Base-by-base conservation (phyloP, 2,329 filamentous ascomycete species). In the Tolypocladium inflatum region DNA sequence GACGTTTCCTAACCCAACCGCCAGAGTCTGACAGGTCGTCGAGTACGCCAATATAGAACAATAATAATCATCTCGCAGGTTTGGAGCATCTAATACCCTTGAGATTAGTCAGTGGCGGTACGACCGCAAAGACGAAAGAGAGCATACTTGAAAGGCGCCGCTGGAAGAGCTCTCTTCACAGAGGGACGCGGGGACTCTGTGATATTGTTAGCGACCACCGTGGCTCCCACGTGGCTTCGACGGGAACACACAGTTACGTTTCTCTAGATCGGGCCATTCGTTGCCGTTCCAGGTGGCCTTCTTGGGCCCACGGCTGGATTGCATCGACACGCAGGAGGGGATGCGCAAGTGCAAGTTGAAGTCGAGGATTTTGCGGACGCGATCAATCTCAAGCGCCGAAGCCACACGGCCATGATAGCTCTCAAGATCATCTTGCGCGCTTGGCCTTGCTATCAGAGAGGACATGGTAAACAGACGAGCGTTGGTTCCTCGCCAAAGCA, bases 11-110 rank as follows among this genome's bases (percentile, higher is more conserved):
- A 97, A 79, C 0, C 90, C 93, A 21, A 97, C 90, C 21, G 91
- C 93, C 19, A 99, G 80, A 17, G 87, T 89, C 56, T 88, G 83
- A 55, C 85, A 82, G 9, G 83, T 88, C 45, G 81, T 72, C 0
- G 88, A 96, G 71, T 96, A 97, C 11, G 94, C 91, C 57, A 99
- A 79, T 2, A 92, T 80, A 0, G 92, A 94, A 73, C 91, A 97
- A 70, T 99, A 99, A 70, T 92, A 99, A 71, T 99, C 93, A 66
- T 97, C 91, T 58, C 91, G 85, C n/a, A 97, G 78, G 55, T 85
- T 84, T 3, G 92, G 91, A 10, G 93, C 93, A 73, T 97, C 91
- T 6, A 99, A 80, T 8, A 97, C 89, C 74, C 85, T 88, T 52
- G 60, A 51, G 9, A 23, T 4, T 10, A 2, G 37, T 37, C 19